Percentiles rank a stretch among this genome's conserved stretches.
Conservation (phyloP, 441 rosid genomes). For the Bocquillonia castaneifolia region DNA sequence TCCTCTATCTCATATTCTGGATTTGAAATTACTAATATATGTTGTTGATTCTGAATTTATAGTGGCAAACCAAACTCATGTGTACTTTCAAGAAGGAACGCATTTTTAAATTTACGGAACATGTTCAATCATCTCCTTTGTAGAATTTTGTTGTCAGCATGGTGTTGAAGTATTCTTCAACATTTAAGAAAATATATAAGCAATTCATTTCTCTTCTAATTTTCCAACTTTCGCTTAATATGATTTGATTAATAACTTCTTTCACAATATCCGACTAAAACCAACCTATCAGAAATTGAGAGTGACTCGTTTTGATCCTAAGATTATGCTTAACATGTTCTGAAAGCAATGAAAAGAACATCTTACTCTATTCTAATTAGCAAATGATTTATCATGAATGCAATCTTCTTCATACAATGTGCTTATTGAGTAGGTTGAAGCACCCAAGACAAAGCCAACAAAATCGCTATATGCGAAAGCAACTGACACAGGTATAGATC, state of each 20-base stretch:
- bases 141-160: background rate
- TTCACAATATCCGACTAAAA: background rate
- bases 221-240: background rate
- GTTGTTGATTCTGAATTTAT: too few species aligned
- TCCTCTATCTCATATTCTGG: background rate
- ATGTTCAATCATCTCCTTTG: background rate
- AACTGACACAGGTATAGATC: constrained; percentile 81
- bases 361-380: background rate
- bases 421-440: constrained; percentile 47
- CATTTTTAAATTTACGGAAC: background rate
- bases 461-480: constrained; percentile 78
- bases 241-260: background rate
- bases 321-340: background rate
- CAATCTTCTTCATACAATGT: constrained; percentile 2
- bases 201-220: background rate
- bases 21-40: too few species aligned
- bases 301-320: background rate
- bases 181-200: background rate
- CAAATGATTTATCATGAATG: background rate
- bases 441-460: constrained; percentile 47
- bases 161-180: background rate
- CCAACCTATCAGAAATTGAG: background rate
- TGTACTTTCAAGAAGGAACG: too few species aligned
- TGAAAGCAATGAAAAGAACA: background rate
- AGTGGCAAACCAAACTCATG: too few species aligned